Evolutionary conservation across 2,329 filamentous ascomycete species (phyloP), one percentile per base, ranked within the genome.

Genomic region (Xylariales sp.): DNA sequence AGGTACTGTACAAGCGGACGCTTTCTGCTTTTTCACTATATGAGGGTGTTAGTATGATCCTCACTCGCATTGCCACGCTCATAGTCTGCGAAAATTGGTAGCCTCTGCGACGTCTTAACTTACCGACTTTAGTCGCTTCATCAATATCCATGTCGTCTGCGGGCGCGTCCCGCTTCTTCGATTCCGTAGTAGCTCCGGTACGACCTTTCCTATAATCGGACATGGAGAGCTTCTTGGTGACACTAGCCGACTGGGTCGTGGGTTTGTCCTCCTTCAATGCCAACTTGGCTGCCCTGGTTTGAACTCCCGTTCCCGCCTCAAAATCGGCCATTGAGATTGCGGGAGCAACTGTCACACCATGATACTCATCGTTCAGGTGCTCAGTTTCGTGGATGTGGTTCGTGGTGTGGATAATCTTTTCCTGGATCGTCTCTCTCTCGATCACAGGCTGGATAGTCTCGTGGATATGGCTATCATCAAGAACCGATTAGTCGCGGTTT

Each of bases 71-170:
- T n/a, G n/a, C n/a, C n/a, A n/a, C n/a, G n/a, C n/a, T n/a, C n/a
- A n/a, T n/a, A n/a, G n/a, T n/a, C n/a, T n/a, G n/a, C n/a, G n/a
- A n/a, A n/a, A n/a, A n/a, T n/a, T n/a, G n/a, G n/a, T n/a, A n/a
- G n/a, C n/a, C n/a, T n/a, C n/a, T n/a, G n/a, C n/a, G n/a, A n/a
- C n/a, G n/a, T n/a, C n/a, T n/a, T n/a, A n/a, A n/a, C n/a, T n/a
- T n/a, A n/a, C n/a, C n/a, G n/a, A n/a, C n/a, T n/a, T n/a, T n/a
- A n/a, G n/a, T n/a, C n/a, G n/a, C n/a, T n/a, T n/a, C n/a, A 14
- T 65, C 8, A 5, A 27, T 28, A n/a, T 46, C 48, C 0, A 22
- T 28, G 14, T 18, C 21, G 10, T 18, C 21, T 15, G 34, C 10
- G 4, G 34, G n/a, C n/a, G n/a, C n/a, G n/a, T n/a, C n/a, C n/a